A percentile compares a stretch with the other conserved stretches of the same genome.
phyloP scores from a whole-genome alignment of 192 early-diverging fungal species.

The Coemansia guatemalensis region DNA sequence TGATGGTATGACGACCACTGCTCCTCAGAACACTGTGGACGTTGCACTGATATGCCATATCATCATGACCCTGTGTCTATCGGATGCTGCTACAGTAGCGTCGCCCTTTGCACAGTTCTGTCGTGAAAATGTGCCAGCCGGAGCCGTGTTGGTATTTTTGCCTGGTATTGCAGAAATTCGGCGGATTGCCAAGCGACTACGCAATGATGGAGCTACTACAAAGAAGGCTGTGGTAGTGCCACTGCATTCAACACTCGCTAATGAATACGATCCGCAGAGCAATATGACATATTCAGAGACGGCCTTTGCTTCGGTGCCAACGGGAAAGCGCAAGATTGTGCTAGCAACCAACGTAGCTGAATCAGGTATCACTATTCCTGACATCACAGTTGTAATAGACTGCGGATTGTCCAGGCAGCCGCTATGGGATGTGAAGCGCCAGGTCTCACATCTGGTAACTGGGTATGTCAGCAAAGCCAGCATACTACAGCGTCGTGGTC shows the following conservation, averaged over 20 bases:
- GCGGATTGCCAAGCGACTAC: constrained; percentile 59
- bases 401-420: constrained; percentile 66
- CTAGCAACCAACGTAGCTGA: constrained; percentile 90
- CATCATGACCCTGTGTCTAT: constrained; percentile 51
- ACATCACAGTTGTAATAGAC: constrained; percentile 68
- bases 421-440: constrained; percentile 55
- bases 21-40: constrained; percentile 41
- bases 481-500: constrained; percentile 58
- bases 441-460: constrained; percentile 58
- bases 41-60: constrained; percentile 60
- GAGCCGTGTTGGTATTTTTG: constrained; percentile 68
- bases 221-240: constrained; percentile 54
- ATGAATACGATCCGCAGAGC: constrained; percentile 12
- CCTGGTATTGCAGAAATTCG: constrained; percentile 75
- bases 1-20: constrained; percentile 9
- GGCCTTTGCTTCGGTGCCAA: constrained; percentile 43
- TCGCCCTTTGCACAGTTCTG: not conserved
- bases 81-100: not conserved
- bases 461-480: constrained; percentile 54
- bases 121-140: constrained; percentile 19
- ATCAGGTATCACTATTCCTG: constrained; percentile 59
- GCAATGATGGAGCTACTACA: not conserved
- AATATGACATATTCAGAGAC: constrained; percentile 45
- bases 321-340: constrained; percentile 74
- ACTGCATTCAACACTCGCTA: constrained; percentile 57